A percentile compares a stretch with the other conserved stretches of the same genome.
These are phyloP conservation scores for Mycena metata DNA, from an alignment of 768 basidiomycete species.

Conservation along the genomic window DNA sequence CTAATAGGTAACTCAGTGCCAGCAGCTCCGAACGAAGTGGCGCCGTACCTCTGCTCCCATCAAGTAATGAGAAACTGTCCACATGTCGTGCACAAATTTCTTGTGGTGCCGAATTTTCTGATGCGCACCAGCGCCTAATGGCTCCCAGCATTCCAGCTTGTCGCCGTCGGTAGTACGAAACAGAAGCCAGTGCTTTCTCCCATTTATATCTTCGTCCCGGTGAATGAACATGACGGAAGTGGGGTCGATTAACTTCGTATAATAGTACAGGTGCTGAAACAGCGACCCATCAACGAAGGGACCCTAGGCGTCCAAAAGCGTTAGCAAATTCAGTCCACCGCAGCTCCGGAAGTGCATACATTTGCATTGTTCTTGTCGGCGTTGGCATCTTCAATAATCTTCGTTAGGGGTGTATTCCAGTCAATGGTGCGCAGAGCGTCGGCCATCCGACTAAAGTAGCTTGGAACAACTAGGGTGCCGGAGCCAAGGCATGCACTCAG, in stretches of 20 bases:
- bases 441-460: not conserved
- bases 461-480: not conserved
- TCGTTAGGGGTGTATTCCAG: not conserved
- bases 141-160: not conserved
- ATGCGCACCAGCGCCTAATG: not conserved
- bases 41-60: not conserved
- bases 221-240: not conserved
- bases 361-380: not conserved
- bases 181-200: slow-evolving; percentile 12
- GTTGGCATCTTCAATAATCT: not conserved
- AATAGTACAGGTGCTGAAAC: slow-evolving; percentile 5
- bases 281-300: not conserved
- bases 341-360: not conserved
- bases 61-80: not conserved
- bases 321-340: not conserved
- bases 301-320: not conserved
- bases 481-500: not conserved
- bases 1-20: no score
- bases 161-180: not conserved
- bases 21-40: not conserved
- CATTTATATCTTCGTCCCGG: slow-evolving; percentile 5
- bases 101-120: not conserved
- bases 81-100: not conserved
- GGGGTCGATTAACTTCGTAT: not conserved
- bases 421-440: not conserved